Evolutionary conservation across 2,329 filamentous ascomycete genomes (phyloP).

Genomic region (Diplodia corticola): DNA sequence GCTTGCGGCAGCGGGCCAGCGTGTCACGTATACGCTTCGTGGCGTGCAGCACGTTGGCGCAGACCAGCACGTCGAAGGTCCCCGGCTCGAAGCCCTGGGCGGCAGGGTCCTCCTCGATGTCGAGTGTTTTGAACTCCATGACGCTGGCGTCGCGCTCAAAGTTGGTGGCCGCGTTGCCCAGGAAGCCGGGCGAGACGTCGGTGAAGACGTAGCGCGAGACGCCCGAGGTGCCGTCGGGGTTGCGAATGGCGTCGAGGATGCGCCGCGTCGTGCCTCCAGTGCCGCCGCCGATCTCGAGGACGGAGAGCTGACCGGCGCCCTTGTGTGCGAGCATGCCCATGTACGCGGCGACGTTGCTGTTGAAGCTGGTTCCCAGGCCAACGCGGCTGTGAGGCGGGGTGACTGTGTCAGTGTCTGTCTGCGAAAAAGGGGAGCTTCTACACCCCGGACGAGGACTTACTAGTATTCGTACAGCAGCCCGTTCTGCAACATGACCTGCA

Average conservation of each 20-base stretch:
- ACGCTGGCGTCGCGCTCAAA: constrained; percentile 3
- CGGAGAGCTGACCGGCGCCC: not conserved
- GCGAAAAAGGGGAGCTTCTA: no score
- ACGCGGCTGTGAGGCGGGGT: not conserved
- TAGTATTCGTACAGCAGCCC: constrained; percentile 9
- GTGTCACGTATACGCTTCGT: constrained; percentile 21
- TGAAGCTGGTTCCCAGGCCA: not conserved
- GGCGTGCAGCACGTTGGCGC: constrained; percentile 24
- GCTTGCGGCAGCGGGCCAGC: constrained; percentile 22
- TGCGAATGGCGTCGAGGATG: not conserved
- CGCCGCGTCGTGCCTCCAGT: constrained; percentile 25
- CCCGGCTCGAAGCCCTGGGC: constrained; percentile 19
- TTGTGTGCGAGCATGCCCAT: not conserved
- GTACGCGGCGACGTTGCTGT: constrained; percentile 6
- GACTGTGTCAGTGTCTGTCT: not conserved
- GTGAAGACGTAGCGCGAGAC: constrained; percentile 27
- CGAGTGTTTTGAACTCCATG: constrained; percentile 10
- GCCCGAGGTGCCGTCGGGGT: not conserved
- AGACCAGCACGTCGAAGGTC: constrained; percentile 19
- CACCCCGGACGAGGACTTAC: no score
- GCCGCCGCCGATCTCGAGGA: constrained; percentile 24
- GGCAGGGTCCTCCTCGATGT: constrained; percentile 20
- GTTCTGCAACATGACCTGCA: not conserved
- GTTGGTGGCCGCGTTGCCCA: constrained; percentile 20
- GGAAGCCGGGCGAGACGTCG: constrained; percentile 30